A percentile compares a stretch with the other conserved stretches of the same genome.
Conservation (phyloP, 257 asterid species). For the Jacaranda mimosifolia region DNA sequence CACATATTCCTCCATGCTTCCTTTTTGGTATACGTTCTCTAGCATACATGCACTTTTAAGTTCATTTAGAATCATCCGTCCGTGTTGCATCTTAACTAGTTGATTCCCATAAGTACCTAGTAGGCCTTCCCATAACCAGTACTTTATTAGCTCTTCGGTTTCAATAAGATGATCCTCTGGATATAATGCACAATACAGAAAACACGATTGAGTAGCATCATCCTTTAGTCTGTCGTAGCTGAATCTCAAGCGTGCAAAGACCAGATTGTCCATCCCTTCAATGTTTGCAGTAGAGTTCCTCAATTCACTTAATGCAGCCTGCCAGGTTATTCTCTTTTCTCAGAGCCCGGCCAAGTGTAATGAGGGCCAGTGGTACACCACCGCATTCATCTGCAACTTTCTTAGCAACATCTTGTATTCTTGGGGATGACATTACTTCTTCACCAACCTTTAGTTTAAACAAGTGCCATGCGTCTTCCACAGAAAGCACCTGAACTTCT, state of each 20-base stretch:
- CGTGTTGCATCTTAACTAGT: conserved; percentile 32
- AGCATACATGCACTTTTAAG: conserved; percentile 36
- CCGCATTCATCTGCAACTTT: conserved; percentile 42
- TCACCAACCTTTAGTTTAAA: conserved; percentile 41
- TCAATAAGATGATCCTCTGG: conserved; percentile 46
- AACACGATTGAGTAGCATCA: conserved; percentile 36
- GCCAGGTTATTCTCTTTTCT: conserved; percentile 40
- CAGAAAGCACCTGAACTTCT: background rate
- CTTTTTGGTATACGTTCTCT: conserved; percentile 19
- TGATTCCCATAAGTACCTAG: conserved; percentile 28
- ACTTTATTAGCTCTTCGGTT: conserved; percentile 36
- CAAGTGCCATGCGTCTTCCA: conserved; percentile 30
- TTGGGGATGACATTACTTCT: conserved; percentile 31
- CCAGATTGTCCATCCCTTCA: conserved; percentile 37
- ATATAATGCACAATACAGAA: conserved; percentile 44
- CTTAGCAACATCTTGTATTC: conserved; percentile 31
- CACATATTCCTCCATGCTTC: background rate
- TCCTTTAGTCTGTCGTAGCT: conserved; percentile 45
- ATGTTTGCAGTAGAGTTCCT: conserved; percentile 30
- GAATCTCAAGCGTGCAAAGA: conserved; percentile 41
- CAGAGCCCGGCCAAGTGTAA: conserved; percentile 43
- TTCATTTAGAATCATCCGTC: conserved; percentile 36
- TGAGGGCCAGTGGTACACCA: conserved; percentile 45
- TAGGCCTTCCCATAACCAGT: conserved; percentile 45
- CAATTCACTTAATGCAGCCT: conserved; percentile 38